phyloP scores from a whole-genome alignment of 78 protist genomes.

The Guillardia theta region DNA sequence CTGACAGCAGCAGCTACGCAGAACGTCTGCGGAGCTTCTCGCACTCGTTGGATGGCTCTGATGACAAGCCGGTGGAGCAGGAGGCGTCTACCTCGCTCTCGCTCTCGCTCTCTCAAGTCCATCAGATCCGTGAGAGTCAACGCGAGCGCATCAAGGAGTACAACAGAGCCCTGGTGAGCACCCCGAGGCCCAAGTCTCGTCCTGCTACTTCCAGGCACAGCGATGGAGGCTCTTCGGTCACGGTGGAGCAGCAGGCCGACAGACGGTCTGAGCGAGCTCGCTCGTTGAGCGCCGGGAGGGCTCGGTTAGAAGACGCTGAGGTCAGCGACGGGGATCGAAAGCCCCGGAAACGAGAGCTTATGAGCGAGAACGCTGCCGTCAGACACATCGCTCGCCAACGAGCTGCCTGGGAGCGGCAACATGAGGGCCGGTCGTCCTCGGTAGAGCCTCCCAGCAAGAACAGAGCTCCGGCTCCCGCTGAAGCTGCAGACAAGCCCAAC shows the following conservation, averaged over 20 bases:
- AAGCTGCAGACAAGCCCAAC: no score
- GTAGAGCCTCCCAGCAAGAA: no score
- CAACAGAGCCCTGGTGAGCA: not conserved
- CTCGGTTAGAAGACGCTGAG: not conserved
- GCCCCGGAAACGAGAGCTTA: not conserved
- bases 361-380: not conserved
- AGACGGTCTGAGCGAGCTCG: not conserved
- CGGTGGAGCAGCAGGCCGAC: not conserved
- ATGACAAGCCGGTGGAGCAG: no score
- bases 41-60: no score
- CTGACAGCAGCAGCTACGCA: no score
- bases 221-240: no score
- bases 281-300: not conserved
- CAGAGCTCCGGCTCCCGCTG: no score
- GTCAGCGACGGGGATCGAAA: not conserved
- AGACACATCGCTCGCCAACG: not conserved
- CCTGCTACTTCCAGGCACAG: not conserved
- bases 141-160: not conserved
- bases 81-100: no score
- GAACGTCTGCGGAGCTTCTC: no score
- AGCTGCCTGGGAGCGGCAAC: not conserved
- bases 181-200: not conserved
- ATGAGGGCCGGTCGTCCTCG: no score
- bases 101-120: no score
- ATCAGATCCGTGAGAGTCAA: not conserved